phyloP scores from a whole-genome alignment of 805 yeast species.

The Sugiyamaella smithiae region DNA sequence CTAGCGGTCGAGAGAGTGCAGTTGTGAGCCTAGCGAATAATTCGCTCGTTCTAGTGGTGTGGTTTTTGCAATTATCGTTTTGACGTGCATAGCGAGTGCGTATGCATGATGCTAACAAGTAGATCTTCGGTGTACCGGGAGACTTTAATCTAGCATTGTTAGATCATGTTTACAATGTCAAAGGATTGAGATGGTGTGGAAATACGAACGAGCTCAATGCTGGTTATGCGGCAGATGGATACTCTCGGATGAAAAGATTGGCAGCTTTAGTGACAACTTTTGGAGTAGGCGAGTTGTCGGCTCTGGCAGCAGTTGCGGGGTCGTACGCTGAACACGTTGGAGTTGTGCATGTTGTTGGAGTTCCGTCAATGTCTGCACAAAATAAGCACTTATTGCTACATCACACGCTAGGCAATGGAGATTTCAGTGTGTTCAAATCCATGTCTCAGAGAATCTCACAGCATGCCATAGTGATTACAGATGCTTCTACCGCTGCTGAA shows the following conservation, averaged over 20 bases:
- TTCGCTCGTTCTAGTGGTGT: no score
- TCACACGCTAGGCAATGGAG: constrained; percentile 83
- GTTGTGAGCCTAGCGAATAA: no score
- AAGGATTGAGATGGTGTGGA: constrained; percentile 79
- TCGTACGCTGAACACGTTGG: constrained; percentile 89
- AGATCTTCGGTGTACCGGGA: constrained; percentile 58
- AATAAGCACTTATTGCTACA: constrained; percentile 70
- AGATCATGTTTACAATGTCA: constrained; percentile 60
- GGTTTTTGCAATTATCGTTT: no score
- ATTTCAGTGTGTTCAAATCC: constrained; percentile 71
- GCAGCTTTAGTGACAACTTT: constrained; percentile 77
- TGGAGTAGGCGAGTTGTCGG: constrained; percentile 87
- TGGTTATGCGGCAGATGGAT: constrained; percentile 86
- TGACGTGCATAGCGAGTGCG: no score
- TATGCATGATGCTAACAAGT: not conserved
- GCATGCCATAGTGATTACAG: constrained; percentile 62
- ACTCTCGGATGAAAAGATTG: constrained; percentile 75
- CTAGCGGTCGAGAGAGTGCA: no score
- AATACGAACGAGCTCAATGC: constrained; percentile 89
- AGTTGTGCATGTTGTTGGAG: constrained; percentile 79
- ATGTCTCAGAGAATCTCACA: constrained; percentile 74
- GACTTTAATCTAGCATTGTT: constrained; percentile 58
- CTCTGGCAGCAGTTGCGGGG: constrained; percentile 84
- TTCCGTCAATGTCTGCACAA: constrained; percentile 73
- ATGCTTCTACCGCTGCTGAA: constrained; percentile 61